A percentile compares a stretch with the other conserved stretches of the same genome.
Conservation (phyloP, 78 protist genomes). For the Dictyostelium firmibasis region DNA sequence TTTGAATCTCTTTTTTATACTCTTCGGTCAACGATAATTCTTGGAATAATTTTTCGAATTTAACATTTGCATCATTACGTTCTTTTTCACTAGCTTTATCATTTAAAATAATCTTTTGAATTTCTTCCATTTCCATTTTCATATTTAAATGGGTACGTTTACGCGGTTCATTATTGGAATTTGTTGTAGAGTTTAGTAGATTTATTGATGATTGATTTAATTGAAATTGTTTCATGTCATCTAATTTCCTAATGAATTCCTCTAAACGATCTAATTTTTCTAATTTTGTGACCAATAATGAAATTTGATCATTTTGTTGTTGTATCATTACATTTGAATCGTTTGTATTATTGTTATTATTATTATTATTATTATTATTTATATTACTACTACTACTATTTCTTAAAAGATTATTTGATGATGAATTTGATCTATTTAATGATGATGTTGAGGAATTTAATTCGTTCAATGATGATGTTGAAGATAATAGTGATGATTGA, state of each 20-base stretch:
- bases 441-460: not conserved
- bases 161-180: not conserved
- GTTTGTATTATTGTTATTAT: not conserved
- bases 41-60: conserved; percentile 72
- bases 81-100: conserved; percentile 28
- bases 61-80: conserved; percentile 81
- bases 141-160: conserved; percentile 46
- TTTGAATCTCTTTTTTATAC: conserved; percentile 40
- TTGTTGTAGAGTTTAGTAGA: not conserved
- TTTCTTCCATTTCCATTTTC: conserved; percentile 48
- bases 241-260: conserved; percentile 75
- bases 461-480: not conserved
- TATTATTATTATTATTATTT: not conserved
- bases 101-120: conserved; percentile 60
- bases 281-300: conserved; percentile 49
- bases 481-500: not conserved
- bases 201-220: conserved; percentile 1
- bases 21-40: conserved; percentile 72
- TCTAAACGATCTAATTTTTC: conserved; percentile 82
- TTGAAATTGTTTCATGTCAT: conserved; percentile 41
- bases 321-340: not conserved
- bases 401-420: not conserved
- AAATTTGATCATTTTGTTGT: conserved; percentile 45
- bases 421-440: not conserved
- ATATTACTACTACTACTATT: not conserved